phyloP scores from a whole-genome alignment of 1,284 basidiomycete species.

The Megacollybia platyphylla region DNA sequence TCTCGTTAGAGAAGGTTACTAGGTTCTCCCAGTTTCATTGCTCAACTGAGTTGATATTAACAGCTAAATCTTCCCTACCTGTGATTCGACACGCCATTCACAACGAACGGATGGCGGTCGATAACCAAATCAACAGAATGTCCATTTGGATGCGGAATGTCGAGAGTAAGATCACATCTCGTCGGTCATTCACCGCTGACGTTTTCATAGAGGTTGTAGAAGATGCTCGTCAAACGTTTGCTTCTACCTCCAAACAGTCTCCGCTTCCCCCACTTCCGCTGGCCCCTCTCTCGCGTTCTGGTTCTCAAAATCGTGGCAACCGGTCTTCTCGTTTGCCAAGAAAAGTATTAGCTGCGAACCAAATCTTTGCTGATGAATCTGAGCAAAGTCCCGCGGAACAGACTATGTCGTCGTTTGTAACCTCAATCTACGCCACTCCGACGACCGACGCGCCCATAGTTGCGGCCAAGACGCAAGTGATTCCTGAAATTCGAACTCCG shows the following conservation, averaged over 20 bases:
- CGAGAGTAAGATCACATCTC: conserved; percentile 44
- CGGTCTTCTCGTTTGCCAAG: conserved; percentile 43
- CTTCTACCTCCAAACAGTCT: conserved; percentile 28
- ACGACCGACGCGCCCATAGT: conserved; percentile 8
- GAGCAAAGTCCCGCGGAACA: conserved; percentile 23
- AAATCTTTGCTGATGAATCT: conserved; percentile 47
- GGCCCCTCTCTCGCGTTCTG: conserved; percentile 38
- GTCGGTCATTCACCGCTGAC: not conserved
- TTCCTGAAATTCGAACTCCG: not conserved
- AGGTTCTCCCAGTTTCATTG: conserved; percentile 1
- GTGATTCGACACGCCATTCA: conserved; percentile 35
- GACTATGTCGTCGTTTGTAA: conserved; percentile 15
- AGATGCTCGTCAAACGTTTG: conserved; percentile 61
- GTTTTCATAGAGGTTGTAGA: conserved; percentile 51
- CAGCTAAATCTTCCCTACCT: conserved; percentile 34
- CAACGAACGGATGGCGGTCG: conserved; percentile 36
- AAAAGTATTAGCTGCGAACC: conserved; percentile 49
- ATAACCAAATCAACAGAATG: conserved; percentile 53
- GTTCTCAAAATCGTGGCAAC: conserved; percentile 25
- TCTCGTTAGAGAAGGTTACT: conserved; percentile 24
- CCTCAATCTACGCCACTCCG: conserved; percentile 13
- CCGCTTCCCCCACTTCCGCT: conserved; percentile 49
- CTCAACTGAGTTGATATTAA: not conserved
- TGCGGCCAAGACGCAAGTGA: conserved; percentile 4
- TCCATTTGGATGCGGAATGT: conserved; percentile 66